Conservation (phyloP, 371 early-diverging fungal species). For the Mortierella sp. region DNA sequence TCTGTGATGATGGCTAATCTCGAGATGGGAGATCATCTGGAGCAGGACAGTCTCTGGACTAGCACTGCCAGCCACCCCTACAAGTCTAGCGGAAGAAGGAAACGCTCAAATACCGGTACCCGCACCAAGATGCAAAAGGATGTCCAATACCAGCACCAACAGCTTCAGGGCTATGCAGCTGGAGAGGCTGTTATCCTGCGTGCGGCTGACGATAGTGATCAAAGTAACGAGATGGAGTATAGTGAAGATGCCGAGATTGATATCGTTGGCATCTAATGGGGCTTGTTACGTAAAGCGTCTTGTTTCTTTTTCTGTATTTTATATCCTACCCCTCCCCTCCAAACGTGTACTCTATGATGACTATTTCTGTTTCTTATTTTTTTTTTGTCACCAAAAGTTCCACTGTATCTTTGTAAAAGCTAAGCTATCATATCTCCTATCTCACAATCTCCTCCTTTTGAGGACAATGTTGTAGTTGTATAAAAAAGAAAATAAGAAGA, state of each 20-base stretch:
- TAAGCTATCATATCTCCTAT: too few species aligned
- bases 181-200: slow-evolving; percentile 11
- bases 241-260: slow-evolving; percentile 55
- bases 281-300: neutral
- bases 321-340: neutral
- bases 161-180: neutral
- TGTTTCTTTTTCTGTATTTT: slow-evolving; percentile 2
- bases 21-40: neutral
- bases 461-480: slow-evolving; percentile 8
- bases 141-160: slow-evolving; percentile 11
- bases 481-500: slow-evolving; percentile 1
- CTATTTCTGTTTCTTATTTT: slow-evolving; percentile 17
- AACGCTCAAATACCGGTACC: slow-evolving; percentile 23
- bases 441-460: neutral
- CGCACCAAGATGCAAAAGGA: slow-evolving; percentile 40
- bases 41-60: neutral
- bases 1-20: neutral
- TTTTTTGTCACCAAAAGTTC: slow-evolving; percentile 27
- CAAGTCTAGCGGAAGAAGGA: slow-evolving; percentile 21
- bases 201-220: slow-evolving; percentile 1
- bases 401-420: slow-evolving; percentile 2
- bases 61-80: slow-evolving; percentile 12
- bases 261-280: slow-evolving; percentile 38
- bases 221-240: slow-evolving; percentile 28
- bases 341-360: slow-evolving; percentile 26